Evolutionary conservation across 805 yeast genomes (phyloP).

Genomic region (Saturnispora mendoncae): DNA sequence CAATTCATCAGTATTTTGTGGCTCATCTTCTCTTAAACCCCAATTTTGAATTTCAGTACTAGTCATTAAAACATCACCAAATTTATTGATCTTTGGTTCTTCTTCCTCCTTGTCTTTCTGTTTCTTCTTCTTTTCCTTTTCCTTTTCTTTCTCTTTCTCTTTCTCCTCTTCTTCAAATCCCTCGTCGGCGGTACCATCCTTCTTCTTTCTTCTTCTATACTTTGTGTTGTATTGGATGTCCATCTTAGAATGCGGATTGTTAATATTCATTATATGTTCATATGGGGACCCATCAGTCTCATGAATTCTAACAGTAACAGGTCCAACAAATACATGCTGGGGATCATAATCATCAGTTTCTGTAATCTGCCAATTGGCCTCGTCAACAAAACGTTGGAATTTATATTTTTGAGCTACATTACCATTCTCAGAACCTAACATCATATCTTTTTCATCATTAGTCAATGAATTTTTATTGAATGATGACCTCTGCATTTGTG

Average conservation of each 20-base stretch:
- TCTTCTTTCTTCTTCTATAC: slow-evolving; percentile 71
- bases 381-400: slow-evolving; percentile 36
- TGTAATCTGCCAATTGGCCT: slow-evolving; percentile 32
- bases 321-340: slow-evolving; percentile 70
- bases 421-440: slow-evolving; percentile 1
- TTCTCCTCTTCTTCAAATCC: slow-evolving; percentile 20
- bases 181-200: slow-evolving; percentile 34
- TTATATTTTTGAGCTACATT: slow-evolving; percentile 15
- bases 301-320: slow-evolving; percentile 93
- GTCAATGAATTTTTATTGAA: slow-evolving; percentile 12
- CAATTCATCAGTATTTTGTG: slow-evolving; percentile 26
- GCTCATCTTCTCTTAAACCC: slow-evolving; percentile 45
- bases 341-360: slow-evolving; percentile 36
- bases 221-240: slow-evolving; percentile 95
- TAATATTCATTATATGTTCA: slow-evolving; percentile 90
- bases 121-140: slow-evolving; percentile 15
- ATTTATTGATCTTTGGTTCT: slow-evolving; percentile 30
- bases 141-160: slow-evolving; percentile 16
- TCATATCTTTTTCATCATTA: slow-evolving; percentile 14
- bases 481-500: slow-evolving; percentile 73
- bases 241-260: slow-evolving; percentile 74
- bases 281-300: slow-evolving; percentile 99
- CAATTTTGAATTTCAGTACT: slow-evolving; percentile 58
- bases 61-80: slow-evolving; percentile 70
- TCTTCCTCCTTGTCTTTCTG: slow-evolving; percentile 19